Base-by-base conservation (phyloP, 1,284 basidiomycete species). In the Ceratobasidium sp. region DNA sequence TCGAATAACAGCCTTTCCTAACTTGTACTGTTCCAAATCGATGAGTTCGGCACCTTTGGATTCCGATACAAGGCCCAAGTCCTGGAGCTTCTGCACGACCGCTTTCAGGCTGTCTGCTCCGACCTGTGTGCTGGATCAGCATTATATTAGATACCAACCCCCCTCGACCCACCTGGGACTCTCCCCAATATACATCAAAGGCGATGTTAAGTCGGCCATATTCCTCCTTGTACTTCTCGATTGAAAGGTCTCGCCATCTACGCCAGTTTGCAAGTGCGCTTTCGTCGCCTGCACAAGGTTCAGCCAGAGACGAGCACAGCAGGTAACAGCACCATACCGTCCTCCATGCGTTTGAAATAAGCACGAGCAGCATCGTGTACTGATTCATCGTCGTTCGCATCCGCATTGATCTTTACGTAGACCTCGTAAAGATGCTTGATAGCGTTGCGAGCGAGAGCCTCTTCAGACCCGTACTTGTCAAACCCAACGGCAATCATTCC, bases 291-390 rank as follows among this genome's bases (percentile, higher is more conserved):
- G 33, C 18, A 66, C 27, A 67, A n/a, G 14, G n/a, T 38, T 79
- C 35, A 77, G 64, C 54, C 18, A 79, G 4, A n/a, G 23, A 38
- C 50, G 20, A 41, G 44, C 8, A 78, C 48, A 44, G 1, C 65
- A 48, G 38, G 30, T 27, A 14, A n/a, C 20, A 75, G 33, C 4
- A 5, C n/a, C 68, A 55, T 44, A 84, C 87, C 95, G 79, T 96
- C 94, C 85, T 99, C 97, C 96, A 99, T 99, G 27, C 92, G 91
- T 85, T 94, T 96, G 89, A 99, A 99, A 88, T 95, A 97, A 78
- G 89, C 88, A 3, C 96, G 94, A 0, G 97, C 97, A 79, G 92
- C 77, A 54, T 80, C 79, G 62, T 79, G 79, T 33, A 80, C 79
- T 7, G 79, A 68, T 44, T 84, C 84, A 81, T 87, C 86, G 16